These are phyloP conservation scores for Oryza australiensis DNA, from an alignment of 176 grass and related monocot species.

Conservation along the genomic window DNA sequence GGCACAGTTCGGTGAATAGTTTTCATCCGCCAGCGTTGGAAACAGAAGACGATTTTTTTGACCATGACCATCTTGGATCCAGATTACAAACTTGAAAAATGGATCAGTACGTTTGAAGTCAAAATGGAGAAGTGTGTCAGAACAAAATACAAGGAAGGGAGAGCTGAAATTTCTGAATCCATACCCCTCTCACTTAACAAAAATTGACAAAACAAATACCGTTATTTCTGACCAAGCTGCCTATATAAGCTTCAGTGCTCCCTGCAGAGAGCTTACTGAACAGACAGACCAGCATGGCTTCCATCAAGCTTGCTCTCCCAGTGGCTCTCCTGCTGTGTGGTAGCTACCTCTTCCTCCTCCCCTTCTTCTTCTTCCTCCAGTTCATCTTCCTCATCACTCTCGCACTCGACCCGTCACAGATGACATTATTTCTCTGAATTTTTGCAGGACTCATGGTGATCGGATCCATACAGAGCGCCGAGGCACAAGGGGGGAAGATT, in stretches of 20 bases:
- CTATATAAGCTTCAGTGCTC: not conserved
- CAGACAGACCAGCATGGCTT: constrained; percentile 20
- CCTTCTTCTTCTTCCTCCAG: not conserved
- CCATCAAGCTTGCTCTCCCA: constrained; percentile 25
- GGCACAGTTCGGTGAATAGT: not conserved
- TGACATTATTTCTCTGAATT: not conserved
- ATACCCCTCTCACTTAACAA: not conserved
- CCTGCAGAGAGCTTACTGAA: not conserved
- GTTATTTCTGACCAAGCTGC: not conserved
- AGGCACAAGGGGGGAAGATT: not conserved
- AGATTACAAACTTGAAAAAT: not conserved
- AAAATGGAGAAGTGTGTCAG: not conserved
- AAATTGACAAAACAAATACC: not conserved
- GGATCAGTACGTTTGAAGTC: not conserved
- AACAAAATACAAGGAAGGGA: not conserved
- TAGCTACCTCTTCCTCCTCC: not conserved
- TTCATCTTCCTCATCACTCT: not conserved
- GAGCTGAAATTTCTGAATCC: not conserved
- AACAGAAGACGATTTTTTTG: not conserved
- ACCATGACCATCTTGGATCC: not conserved
- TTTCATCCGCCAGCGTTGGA: not conserved
- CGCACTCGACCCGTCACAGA: not conserved
- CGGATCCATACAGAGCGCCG: not conserved
- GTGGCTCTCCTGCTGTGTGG: constrained; percentile 32
- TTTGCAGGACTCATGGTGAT: constrained; percentile 14